phyloP scores from a whole-genome alignment of 2,329 filamentous ascomycete species.

The Trichoderma hamatum region DNA sequence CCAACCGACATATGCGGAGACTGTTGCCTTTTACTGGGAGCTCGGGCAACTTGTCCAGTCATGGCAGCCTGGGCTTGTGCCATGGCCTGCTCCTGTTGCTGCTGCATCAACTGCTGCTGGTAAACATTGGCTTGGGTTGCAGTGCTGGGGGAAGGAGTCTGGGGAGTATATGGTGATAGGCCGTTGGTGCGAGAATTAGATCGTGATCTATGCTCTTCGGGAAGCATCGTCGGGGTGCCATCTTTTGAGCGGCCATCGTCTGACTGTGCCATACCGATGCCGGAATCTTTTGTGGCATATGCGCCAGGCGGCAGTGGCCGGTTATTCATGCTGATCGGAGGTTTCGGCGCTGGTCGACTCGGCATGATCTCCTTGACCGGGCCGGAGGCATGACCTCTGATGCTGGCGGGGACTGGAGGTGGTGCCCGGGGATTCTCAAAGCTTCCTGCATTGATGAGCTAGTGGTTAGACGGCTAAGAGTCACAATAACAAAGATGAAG shows the following conservation, averaged over 20 bases:
- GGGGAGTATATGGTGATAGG: conserved; percentile 53
- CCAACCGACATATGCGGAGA: conserved; percentile 35
- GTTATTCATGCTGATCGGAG: conserved; percentile 68
- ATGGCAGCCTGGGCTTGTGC: conserved; percentile 78
- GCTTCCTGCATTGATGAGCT: conserved; percentile 77
- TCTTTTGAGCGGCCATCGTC: conserved; percentile 63
- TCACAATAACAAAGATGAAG: not conserved
- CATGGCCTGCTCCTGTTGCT: conserved; percentile 86
- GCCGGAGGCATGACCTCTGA: conserved; percentile 48
- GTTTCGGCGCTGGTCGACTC: conserved; percentile 81
- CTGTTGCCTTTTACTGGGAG: conserved; percentile 70
- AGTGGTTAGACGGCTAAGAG: conserved; percentile 59
- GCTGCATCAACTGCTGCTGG: conserved; percentile 68
- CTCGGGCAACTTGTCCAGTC: conserved; percentile 69
- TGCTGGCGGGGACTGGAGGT: conserved; percentile 74
- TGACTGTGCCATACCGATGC: conserved; percentile 62
- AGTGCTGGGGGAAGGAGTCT: conserved; percentile 42
- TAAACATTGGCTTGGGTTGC: conserved; percentile 53
- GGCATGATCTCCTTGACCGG: conserved; percentile 65
- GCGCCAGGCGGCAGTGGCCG: conserved; percentile 56
- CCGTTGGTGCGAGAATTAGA: conserved; percentile 68
- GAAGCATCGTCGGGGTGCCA: conserved; percentile 62
- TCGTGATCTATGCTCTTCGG: conserved; percentile 68
- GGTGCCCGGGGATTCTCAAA: conserved; percentile 96
- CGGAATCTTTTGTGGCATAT: conserved; percentile 63